Evolutionary conservation across 2,329 filamentous ascomycete species (phyloP).

Genomic region (Epichloe aotearoae): DNA sequence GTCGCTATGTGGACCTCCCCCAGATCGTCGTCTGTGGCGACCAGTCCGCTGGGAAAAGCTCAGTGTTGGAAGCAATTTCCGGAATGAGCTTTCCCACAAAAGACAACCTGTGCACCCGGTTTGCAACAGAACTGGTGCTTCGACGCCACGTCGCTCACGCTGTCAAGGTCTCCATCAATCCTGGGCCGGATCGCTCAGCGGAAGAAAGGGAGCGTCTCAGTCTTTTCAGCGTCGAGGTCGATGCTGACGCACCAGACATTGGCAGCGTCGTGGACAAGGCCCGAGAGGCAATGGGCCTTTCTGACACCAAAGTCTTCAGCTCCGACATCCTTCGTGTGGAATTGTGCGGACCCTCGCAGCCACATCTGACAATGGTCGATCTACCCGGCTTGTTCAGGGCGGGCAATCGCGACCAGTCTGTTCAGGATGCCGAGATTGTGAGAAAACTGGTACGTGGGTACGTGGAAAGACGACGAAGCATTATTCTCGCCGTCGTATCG

Average conservation of each 20-base stretch:
- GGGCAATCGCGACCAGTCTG: constrained; percentile 29
- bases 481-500: constrained; percentile 46
- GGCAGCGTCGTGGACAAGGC: constrained; percentile 5
- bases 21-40: constrained; percentile 46
- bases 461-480: constrained; percentile 40
- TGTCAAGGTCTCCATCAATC: constrained; percentile 21
- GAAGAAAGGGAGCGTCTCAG: constrained; percentile 11
- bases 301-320: constrained; percentile 21
- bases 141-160: constrained; percentile 24
- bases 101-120: constrained; percentile 46
- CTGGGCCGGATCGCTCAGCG: constrained; percentile 16
- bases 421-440: constrained; percentile 13
- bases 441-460: constrained; percentile 35
- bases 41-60: constrained; percentile 51
- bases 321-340: constrained; percentile 35
- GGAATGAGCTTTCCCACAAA: constrained; percentile 46
- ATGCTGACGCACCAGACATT: constrained; percentile 3
- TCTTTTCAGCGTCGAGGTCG: constrained; percentile 3
- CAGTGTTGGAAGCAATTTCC: constrained; percentile 51
- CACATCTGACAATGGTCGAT: constrained; percentile 45
- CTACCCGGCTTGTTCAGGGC: constrained; percentile 39
- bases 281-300: constrained; percentile 7
- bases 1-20: constrained; percentile 25
- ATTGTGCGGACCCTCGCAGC: constrained; percentile 31
- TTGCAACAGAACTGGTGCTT: constrained; percentile 48